These are phyloP conservation scores for Metschnikowia koreensis DNA, from an alignment of 805 yeast genomes.

Conservation along the genomic window DNA sequence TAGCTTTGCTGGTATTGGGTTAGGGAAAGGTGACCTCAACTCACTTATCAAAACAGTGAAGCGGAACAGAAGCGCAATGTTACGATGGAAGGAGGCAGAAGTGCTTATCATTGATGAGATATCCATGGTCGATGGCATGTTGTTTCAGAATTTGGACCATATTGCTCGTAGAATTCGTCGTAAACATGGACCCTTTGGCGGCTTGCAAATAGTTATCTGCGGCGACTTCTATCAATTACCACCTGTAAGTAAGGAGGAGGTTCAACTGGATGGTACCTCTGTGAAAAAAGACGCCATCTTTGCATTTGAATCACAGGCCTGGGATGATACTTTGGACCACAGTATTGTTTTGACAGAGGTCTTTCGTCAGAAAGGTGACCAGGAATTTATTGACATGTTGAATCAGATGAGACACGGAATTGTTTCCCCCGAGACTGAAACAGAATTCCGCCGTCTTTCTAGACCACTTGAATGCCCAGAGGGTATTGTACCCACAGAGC, in stretches of 20 bases:
- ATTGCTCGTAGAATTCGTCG: slow-evolving; percentile 62
- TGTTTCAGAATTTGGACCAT: slow-evolving; percentile 71
- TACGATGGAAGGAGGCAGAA: slow-evolving; percentile 64
- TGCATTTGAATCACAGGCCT: slow-evolving; percentile 72
- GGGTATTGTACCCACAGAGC: slow-evolving; percentile 84
- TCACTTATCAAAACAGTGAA: slow-evolving; percentile 49
- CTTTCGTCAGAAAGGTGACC: slow-evolving; percentile 85
- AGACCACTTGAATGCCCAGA: slow-evolving; percentile 60
- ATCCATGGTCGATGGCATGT: slow-evolving; percentile 84
- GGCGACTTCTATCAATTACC: slow-evolving; percentile 98
- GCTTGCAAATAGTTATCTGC: slow-evolving; percentile 81
- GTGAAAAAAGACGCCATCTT: slow-evolving; percentile 37
- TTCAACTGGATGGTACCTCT: slow-evolving; percentile 27
- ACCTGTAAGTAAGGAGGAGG: slow-evolving; percentile 57
- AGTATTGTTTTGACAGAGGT: slow-evolving; percentile 75
- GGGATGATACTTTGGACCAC: slow-evolving; percentile 62
- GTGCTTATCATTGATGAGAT: slow-evolving; percentile 88
- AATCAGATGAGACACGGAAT: slow-evolving; percentile 78
- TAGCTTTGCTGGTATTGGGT: slow-evolving; percentile 80
- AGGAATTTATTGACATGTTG: slow-evolving; percentile 69
- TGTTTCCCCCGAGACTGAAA: slow-evolving; percentile 48
- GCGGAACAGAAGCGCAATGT: slow-evolving; percentile 40
- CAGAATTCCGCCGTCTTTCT: slow-evolving; percentile 51
- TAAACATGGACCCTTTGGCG: slow-evolving; percentile 77
- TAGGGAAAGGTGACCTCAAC: slow-evolving; percentile 56